Evolutionary conservation across 225 moss, liverwort and hornwort genomes (phyloP), one percentile per base, ranked within the genome.

Genomic region (Neckera pumila): DNA sequence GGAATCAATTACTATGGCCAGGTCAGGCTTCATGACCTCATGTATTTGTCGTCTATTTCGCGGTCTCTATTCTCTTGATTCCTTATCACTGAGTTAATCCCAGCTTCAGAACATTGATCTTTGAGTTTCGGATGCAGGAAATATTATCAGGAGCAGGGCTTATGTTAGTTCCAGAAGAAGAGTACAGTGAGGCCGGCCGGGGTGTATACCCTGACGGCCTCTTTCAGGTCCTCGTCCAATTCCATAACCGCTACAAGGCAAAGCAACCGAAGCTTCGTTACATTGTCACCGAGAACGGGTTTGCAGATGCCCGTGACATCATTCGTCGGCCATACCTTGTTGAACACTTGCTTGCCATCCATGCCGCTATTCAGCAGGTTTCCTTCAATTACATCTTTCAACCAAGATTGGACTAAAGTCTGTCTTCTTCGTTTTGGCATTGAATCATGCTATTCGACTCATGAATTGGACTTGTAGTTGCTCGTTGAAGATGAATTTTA

Each of bases 1-100:
- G 99, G 99, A 45, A 99, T 99, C 80, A 99, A 99, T 81, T 99
- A 96, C 86, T 99, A 99, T 87, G 99, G 99, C 90, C 96, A 97
- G 99, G 99, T 97, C 49, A 34, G 89, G 40, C 54, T 45, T 82
- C 58, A 62, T 87, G 65, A 30, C 54, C 57, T 56, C 79, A 30
- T 57, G 74, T 64, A 25, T 53, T 30, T 30, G 57, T 83, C 26
- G 38, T 17, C 28, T 53, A 63, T n/a, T 59, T 64, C n/a, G 6
- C 31, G 5, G 49, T 82, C 59, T 38, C 27, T 59, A 76, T 54
- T 49, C 18, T 78, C 56, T 57, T 28, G 36, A 61, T 56, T 70
- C n/a, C 62, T 87, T 28, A 8, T 36, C 23, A 53, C 33, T 69
- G 38, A 64, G 76, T 38, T 38, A 53, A 64, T 34, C 64, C 57